Base-by-base conservation (phyloP, 2,329 filamentous ascomycete genomes). In the Xylariaceae sp. region DNA sequence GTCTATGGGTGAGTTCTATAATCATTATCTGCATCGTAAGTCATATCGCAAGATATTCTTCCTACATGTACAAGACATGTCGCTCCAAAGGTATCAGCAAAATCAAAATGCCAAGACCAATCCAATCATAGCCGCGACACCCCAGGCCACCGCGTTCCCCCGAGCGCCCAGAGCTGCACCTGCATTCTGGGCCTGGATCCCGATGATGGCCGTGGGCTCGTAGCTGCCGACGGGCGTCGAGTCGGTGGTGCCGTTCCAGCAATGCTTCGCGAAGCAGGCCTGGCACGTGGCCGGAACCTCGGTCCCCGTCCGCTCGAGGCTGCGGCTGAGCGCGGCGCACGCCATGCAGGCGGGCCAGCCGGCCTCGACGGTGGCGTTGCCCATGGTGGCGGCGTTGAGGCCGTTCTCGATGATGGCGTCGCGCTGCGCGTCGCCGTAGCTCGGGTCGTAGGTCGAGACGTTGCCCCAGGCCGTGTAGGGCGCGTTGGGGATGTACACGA, bases 401-500 rank as follows among this genome's bases (percentile, higher is more conserved):
- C 89, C 91, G 66, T 98, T 97, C 51, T 78, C 64, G 56, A 98
- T 89, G 58, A 95, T 87, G 48, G 76, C 75, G 60, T 95, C 79
- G 48, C 91, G 86, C 66, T 88, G 65, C 1, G 60, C 64, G 53
- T 79, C 65, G 28, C 76, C 72, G 72, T 90, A 88, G 31, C 65
- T 64, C 29, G 81, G 70, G 45, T 81, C 72, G 62, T 86, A 91
- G 37, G 91, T 96, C 2, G 84, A 86, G 6, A 85, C 75, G 69
- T 97, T 97, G 63, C 83, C 86, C 50, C 74, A 66, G 59, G 77
- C 78, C 35, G 83, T 76, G 66, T 94, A 95, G 1, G 89, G 90
- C 17, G 83, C 74, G 60, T 93, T 94, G 43, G 93, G 88, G 34
- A 97, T 64, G 68, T 98, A 98, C 49, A 95, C 87, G 48, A 95